Base-by-base conservation (phyloP, 169 alveolate genomes). In the Blepharisma undulans region DNA sequence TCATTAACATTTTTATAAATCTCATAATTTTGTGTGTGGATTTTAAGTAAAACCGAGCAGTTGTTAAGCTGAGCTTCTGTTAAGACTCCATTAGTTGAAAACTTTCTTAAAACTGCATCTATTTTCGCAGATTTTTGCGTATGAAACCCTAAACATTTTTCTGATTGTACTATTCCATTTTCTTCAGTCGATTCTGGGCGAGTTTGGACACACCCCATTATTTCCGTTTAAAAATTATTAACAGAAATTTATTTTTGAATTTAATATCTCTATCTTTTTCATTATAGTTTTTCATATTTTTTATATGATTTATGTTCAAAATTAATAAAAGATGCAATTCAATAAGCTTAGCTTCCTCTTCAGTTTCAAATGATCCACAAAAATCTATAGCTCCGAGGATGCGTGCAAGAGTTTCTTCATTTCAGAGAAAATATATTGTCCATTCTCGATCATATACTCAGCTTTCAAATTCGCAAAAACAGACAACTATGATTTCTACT, bases 121-220 rank as follows among this genome's bases (percentile, higher is more conserved):
- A 79, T 32, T 29, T 34, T 25, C 2, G 71, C 29, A 29, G 87
- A 27, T 27, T 79, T 30, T 25, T 79, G 34, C 16, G 12, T 79
- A 33, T 79, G 60, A 33, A 79, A 79, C 14, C 36, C 36, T 21
- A 79, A 33, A 12, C 87, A 25, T 79, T 79, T 34, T 79, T 79
- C 87, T 30, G 87, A 25, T 30, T 25, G 29, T 34, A 79, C 34
- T 21, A 79, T 34, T 29, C 61, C 34, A 21, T 34, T 25, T 33
- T 79, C 87, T 33, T 79, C 87, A 79, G 87, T 12, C 12, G 71
- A 22, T 25, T 25, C 34, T 30, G 34, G 87, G 30, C 61, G 34
- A 79, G 72, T 79, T 79, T 27, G 30, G 34, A 32, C 61, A 79
- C 87, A 79, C 29, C 87, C 87, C 87, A 72, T 72, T 72, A 48